Evolutionary conservation across 1,284 basidiomycete genomes (phyloP), one percentile per base, ranked within the genome.

Genomic region (Acaromyces ingoldii): DNA sequence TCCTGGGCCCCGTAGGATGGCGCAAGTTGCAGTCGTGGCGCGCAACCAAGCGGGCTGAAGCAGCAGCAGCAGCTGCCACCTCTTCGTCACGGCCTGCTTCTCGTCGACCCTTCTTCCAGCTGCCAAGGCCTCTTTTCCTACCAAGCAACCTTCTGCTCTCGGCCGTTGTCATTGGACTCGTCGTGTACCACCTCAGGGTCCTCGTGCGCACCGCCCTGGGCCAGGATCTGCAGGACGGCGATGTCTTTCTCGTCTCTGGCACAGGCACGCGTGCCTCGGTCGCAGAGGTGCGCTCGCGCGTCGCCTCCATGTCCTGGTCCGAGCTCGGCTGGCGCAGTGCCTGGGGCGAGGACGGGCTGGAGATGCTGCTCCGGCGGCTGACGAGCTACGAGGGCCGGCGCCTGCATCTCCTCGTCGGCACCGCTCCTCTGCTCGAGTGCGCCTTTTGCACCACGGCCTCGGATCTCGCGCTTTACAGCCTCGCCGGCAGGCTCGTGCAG

Each of bases 341-440:
- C 19, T 45, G 42, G 42, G 26, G 21, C 4, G 21, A 45, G 24
- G 42, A 45, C 30, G 42, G 42, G 13, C 24, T 46, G 2, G 41
- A 43, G 9, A 44, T 37, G 21, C 50, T 52, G n/a, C 31, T 52
- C 37, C 28, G 50, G 22, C 26, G 50, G 3, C 28, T 52, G 17
- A 52, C 42, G 22, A 36, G 29, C 22, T 46, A 17, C 31, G 50
- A 52, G 19, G 50, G 50, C 9, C 39, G 50, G 17, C 42, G 43
- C 29, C 38, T 52, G 13, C 43, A 52, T 15, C 41, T 52, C 9
- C 22, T 26, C 6, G 34, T 52, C 15, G 50, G 50, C 11, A 44
- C 33, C 9, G 40, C 33, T 21, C 50, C 50, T 7, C 37, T 52
- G 6, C 39, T 52, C 15, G 30, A 37, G 25, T 52, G 50, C 41